phyloP scores from a whole-genome alignment of 176 grass and related monocot species.

The Juncus inflexus region DNA sequence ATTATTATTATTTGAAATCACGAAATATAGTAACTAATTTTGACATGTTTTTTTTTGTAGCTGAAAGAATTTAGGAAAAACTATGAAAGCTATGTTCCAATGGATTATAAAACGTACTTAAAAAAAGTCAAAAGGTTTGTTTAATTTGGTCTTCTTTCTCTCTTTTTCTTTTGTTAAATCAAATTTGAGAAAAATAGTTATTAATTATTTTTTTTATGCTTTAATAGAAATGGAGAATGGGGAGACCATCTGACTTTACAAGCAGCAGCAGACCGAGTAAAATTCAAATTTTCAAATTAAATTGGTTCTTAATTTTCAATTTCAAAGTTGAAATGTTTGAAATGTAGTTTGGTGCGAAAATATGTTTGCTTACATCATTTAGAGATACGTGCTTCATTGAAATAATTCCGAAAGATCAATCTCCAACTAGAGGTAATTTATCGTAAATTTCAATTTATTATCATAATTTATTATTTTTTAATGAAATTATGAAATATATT shows the following conservation, averaged over 20 bases:
- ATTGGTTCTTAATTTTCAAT: constrained; percentile 24
- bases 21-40: constrained; percentile 12
- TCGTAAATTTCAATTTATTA: constrained; percentile 14
- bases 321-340: not conserved
- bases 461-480: not conserved
- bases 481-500: no score
- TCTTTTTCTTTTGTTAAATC: not conserved
- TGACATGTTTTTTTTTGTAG: constrained; percentile 45
- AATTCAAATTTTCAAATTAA: constrained; percentile 38
- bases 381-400: constrained; percentile 93
- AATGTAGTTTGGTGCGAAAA: constrained; percentile 79
- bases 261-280: constrained; percentile 89
- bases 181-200: no score
- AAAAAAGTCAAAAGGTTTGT: constrained; percentile 93
- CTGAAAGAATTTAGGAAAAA: constrained; percentile 79
- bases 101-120: constrained; percentile 93
- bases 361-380: constrained; percentile 88
- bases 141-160: constrained; percentile 24
- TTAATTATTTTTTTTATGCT: constrained; percentile 31
- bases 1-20: not conserved
- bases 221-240: constrained; percentile 78
- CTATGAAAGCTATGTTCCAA: constrained; percentile 95
- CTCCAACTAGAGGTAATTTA: constrained; percentile 72
- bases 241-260: constrained; percentile 95
- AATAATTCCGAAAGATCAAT: constrained; percentile 68